Evolutionary conservation across 768 basidiomycete species (phyloP).

Genomic region (Termitomyces sp.): DNA sequence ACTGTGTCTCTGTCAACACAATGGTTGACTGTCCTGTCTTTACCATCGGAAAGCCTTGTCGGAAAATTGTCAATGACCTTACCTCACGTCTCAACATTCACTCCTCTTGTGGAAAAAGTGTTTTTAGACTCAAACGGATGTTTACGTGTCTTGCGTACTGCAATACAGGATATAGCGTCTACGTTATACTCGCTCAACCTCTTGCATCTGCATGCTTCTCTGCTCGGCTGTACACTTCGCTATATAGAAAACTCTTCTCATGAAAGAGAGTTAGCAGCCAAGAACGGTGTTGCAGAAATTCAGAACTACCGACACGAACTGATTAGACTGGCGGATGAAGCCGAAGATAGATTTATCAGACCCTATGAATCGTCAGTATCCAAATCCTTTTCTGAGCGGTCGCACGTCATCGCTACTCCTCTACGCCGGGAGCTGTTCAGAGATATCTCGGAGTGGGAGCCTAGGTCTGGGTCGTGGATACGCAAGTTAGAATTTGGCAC

Average conservation of each 20-base stretch:
- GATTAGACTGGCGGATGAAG: constrained; percentile 43
- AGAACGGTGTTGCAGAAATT: constrained; percentile 18
- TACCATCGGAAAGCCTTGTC: constrained; percentile 11
- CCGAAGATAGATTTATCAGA: constrained; percentile 44
- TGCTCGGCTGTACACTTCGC: constrained; percentile 46
- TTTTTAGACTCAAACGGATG: constrained; percentile 7
- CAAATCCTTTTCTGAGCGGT: not conserved
- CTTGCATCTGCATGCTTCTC: constrained; percentile 39
- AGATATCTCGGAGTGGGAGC: constrained; percentile 45
- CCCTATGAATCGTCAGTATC: constrained; percentile 4
- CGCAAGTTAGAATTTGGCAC: constrained; percentile 8
- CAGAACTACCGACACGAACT: constrained; percentile 32
- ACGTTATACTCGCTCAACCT: constrained; percentile 28
- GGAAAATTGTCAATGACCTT: constrained; percentile 17
- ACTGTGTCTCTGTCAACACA: constrained; percentile 10
- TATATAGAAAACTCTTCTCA: constrained; percentile 33
- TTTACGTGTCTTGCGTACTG: constrained; percentile 11
- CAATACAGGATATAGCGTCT: constrained; percentile 18
- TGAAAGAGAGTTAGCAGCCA: constrained; percentile 13
- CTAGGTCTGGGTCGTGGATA: constrained; percentile 38
- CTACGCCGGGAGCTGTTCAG: constrained; percentile 4
- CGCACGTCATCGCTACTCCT: constrained; percentile 1
- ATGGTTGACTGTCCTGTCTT: constrained; percentile 2
- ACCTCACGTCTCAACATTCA: constrained; percentile 20
- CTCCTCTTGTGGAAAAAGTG: constrained; percentile 11